Evolutionary conservation across 2,329 filamentous ascomycete genomes (phyloP), one percentile per base, ranked within the genome.

Genomic region (Fusarium gaditjirri): DNA sequence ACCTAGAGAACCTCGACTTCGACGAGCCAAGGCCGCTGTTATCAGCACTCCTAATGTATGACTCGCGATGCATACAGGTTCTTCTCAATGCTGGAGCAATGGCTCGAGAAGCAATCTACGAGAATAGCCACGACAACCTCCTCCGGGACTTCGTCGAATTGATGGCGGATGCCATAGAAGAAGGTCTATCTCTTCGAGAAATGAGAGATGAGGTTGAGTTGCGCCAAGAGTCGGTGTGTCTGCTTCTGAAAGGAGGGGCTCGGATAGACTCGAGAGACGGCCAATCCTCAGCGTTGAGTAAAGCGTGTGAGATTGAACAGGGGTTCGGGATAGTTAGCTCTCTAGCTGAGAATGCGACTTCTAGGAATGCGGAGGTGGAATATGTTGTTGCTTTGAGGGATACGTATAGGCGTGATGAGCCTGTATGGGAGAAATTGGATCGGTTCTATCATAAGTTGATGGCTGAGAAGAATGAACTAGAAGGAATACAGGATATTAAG

Each of bases 401-500:
- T 9, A 25, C 1, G 3, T 43, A 55, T 21, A 33, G 5, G 6
- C 19, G 4, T 14, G 36, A 60, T 21, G 19, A 29, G 2, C 3
- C 10, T 3, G 10, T 55, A 11, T 35, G 19, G n/a, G 17, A 16
- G n/a, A 29, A 35, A 17, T 4, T 60, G 19, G 36, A 60, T 4
- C 0, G 6, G 11, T 29, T 60, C 6, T 23, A 55, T 23, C 1
- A 29, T 1, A 41, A 42, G 11, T 23, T 60, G 19, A 7, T 23
- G 14, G 19, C 29, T 5, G 36, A 60, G 19, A 41, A 42, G 14
- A 36, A n/a, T 0, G 19, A 16, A 3, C 1, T 6, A 38, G 25
- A 29, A 16, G 2, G 1, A 19, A 8, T 2, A 0, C 8, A 16
- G 11, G 10, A 16, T 16, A 9, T 11, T 1, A 2, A 17, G 19